A percentile compares a stretch with the other conserved stretches of the same genome.
phyloP scores from a whole-genome alignment of 2,329 filamentous ascomycete species.

The Monosporascus sp. region DNA sequence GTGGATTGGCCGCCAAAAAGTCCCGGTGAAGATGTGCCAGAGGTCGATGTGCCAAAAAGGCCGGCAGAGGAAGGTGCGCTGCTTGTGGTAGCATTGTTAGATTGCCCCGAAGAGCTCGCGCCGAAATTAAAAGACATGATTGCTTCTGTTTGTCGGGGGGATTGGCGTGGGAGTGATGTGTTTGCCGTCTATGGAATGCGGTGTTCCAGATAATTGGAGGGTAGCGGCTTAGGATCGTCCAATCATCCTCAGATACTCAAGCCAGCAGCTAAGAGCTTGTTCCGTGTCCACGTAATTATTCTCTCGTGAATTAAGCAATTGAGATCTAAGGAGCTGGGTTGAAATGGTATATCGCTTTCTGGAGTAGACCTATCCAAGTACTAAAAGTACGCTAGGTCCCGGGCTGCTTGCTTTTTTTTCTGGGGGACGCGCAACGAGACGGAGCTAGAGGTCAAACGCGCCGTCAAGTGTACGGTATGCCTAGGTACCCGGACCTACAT shows the following conservation, averaged over 20 bases:
- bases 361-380: too few species aligned
- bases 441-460: too few species aligned
- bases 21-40: conserved; percentile 9
- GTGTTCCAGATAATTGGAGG: conserved; percentile 8
- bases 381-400: too few species aligned
- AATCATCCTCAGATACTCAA: conserved; percentile 11
- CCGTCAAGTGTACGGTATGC: too few species aligned
- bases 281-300: not conserved
- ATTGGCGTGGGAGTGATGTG: not conserved
- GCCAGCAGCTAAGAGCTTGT: not conserved
- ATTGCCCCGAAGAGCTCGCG: conserved; percentile 21
- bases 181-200: conserved; percentile 15
- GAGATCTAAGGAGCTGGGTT: not conserved
- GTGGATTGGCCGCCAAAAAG: conserved; percentile 11
- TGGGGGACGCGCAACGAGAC: too few species aligned
- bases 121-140: conserved; percentile 32
- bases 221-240: conserved; percentile 4
- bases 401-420: too few species aligned
- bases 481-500: too few species aligned
- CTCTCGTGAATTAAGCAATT: not conserved
- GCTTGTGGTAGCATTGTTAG: conserved; percentile 32
- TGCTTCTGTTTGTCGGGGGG: conserved; percentile 4
- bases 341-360: too few species aligned
- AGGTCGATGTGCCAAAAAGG: conserved; percentile 34
- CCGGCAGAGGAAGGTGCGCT: conserved; percentile 33